Percentiles rank a stretch among this genome's conserved stretches.
These are phyloP conservation scores for Lactarius hengduanensis DNA, from an alignment of 768 basidiomycete species.

Conservation along the genomic window DNA sequence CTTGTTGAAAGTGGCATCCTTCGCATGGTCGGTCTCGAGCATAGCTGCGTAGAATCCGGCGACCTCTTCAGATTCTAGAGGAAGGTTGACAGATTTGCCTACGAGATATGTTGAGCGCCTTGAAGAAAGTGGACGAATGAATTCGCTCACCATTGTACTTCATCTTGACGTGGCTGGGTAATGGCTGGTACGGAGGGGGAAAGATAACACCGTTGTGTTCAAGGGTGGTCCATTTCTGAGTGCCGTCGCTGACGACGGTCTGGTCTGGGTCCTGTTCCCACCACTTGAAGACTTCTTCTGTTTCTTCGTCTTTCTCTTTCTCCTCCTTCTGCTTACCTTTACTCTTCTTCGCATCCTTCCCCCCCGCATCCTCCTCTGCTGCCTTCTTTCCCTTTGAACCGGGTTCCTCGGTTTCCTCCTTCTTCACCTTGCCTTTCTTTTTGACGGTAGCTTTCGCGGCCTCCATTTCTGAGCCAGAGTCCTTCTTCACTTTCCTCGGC, in stretches of 20 bases:
- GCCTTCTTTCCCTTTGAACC: constrained; percentile 43
- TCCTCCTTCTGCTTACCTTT: constrained; percentile 56
- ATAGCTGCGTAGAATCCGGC: constrained; percentile 94
- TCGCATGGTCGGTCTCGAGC: constrained; percentile 88
- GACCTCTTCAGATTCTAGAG: constrained; percentile 90
- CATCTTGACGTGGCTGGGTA: constrained; percentile 87
- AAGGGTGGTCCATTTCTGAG: constrained; percentile 91
- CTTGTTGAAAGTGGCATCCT: constrained; percentile 83
- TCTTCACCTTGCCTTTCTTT: constrained; percentile 45
- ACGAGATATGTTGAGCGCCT: constrained; percentile 12
- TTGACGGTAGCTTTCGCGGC: constrained; percentile 44
- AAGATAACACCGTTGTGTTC: constrained; percentile 95
- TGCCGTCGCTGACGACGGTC: constrained; percentile 68
- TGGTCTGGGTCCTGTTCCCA: constrained; percentile 62
- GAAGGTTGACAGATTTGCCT: constrained; percentile 80
- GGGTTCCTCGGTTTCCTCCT: constrained; percentile 41
- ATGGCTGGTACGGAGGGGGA: constrained; percentile 88
- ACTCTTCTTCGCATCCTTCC: constrained; percentile 39
- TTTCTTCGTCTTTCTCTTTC: constrained; percentile 59
- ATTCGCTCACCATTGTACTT: constrained; percentile 78
- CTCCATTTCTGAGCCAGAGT: constrained; percentile 43
- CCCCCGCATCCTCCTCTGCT: constrained; percentile 10
- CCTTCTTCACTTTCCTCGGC: constrained; percentile 54
- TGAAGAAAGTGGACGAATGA: constrained; percentile 20
- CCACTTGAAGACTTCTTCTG: constrained; percentile 77